phyloP scores from a whole-genome alignment of 2,329 filamentous ascomycete genomes.

The Stachybotrys chlorohalonatus region DNA sequence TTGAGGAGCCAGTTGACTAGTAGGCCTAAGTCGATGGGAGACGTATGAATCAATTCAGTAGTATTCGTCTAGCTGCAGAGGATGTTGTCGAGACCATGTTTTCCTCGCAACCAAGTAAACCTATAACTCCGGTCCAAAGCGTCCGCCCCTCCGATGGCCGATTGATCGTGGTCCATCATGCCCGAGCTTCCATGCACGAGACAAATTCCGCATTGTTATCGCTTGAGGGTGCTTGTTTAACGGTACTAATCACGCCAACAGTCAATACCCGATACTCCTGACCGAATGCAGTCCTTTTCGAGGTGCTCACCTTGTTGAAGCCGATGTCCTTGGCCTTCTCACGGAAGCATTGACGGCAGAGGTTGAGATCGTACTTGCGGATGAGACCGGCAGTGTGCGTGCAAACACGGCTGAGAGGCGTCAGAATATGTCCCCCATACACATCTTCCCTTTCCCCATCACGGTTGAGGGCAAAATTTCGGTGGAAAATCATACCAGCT shows the following conservation, averaged over 20 bases:
- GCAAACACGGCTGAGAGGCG: constrained; percentile 51
- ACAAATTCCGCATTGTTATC: constrained; percentile 7
- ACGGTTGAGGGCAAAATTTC: neutral
- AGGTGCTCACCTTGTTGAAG: constrained; percentile 55
- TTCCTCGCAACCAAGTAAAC: constrained; percentile 34
- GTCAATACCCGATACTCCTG: neutral
- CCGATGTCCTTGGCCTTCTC: constrained; percentile 66
- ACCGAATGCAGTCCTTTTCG: neutral
- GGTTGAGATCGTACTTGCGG: constrained; percentile 98
- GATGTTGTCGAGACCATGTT: constrained; percentile 31
- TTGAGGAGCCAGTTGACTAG: too few species aligned
- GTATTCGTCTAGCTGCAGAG: constrained; percentile 34
- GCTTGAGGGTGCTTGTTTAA: constrained; percentile 19
- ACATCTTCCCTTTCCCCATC: constrained; percentile 1
- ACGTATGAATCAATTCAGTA: constrained; percentile 22
- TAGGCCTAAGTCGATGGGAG: neutral
- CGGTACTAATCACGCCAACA: constrained; percentile 20
- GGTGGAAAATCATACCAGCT: constrained; percentile 59
- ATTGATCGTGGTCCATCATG: constrained; percentile 23
- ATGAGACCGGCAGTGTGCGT: constrained; percentile 98
- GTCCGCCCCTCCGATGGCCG: constrained; percentile 30
- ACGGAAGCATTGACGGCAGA: constrained; percentile 73
- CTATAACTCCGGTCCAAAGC: constrained; percentile 37
- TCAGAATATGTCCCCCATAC: constrained; percentile 16
- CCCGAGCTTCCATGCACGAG: constrained; percentile 13